These are phyloP conservation scores for Chrysanthemum lavandulifolium DNA, from an alignment of 129 eudicot species.

Conservation along the genomic window DNA sequence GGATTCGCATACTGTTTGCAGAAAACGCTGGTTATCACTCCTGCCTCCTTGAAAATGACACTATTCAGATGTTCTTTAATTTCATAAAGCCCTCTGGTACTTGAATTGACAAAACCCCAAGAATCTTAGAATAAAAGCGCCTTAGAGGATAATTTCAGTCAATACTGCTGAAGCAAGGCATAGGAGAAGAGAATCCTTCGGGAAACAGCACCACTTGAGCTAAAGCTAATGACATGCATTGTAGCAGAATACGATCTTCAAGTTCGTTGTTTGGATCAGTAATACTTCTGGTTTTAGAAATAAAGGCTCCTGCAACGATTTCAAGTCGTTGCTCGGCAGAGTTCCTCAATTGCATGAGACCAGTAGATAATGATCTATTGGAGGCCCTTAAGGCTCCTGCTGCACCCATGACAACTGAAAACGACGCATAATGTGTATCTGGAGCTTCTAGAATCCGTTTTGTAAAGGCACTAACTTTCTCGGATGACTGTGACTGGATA, in stretches of 20 bases:
- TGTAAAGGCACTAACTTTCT: slow-evolving; percentile 43
- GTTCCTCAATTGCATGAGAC: slow-evolving; percentile 45
- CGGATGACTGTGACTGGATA: slow-evolving; percentile 47
- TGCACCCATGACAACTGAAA: slow-evolving; percentile 82
- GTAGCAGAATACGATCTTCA: slow-evolving; percentile 41
- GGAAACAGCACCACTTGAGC: slow-evolving; percentile 62
- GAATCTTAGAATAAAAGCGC: slow-evolving; percentile 43
- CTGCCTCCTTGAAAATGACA: slow-evolving; percentile 81
- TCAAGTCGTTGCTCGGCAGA: slow-evolving; percentile 67
- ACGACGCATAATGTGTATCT: slow-evolving; percentile 38
- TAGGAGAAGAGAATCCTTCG: slow-evolving; percentile 43
- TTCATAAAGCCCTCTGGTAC: slow-evolving; percentile 24
- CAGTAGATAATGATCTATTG: slow-evolving; percentile 55
- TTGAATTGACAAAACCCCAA: slow-evolving; percentile 32
- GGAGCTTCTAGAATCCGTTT: slow-evolving; percentile 43
- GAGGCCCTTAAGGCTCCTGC: slow-evolving; percentile 79
- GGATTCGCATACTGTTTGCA: slow-evolving; percentile 74
- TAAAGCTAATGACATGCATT: slow-evolving; percentile 72
- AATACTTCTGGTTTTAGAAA: slow-evolving; percentile 31
- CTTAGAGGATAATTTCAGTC: slow-evolving; percentile 67
- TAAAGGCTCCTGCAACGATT: slow-evolving; percentile 42
- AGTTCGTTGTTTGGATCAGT: slow-evolving; percentile 21
- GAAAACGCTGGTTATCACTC: slow-evolving; percentile 68
- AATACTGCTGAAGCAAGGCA: slow-evolving; percentile 70
- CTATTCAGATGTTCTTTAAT: slow-evolving; percentile 59